phyloP scores from a whole-genome alignment of 257 asterid genomes.

The Nicotiana tabacum region DNA sequence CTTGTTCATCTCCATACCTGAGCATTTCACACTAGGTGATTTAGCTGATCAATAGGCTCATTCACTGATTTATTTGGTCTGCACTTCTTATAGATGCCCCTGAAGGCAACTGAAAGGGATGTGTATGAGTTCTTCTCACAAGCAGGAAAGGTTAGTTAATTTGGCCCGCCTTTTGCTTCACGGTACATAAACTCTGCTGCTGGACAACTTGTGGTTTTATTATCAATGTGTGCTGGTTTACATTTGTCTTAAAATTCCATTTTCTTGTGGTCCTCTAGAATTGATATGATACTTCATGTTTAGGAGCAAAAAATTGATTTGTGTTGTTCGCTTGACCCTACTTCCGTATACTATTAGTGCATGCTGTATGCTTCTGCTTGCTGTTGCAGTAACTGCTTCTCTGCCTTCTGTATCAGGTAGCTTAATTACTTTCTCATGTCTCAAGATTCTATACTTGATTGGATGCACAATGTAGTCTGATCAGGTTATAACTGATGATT shows the following conservation, averaged over 20 bases:
- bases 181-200: neutral
- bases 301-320: conserved; percentile 15
- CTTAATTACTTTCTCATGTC: conserved; percentile 4
- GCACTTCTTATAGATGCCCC: conserved; percentile 68
- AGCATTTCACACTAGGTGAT: neutral
- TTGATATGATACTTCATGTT: conserved; percentile 9
- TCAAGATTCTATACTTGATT: conserved; percentile 15
- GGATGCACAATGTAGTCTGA: conserved; percentile 9
- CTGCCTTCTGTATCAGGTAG: conserved; percentile 19
- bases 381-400: conserved; percentile 19
- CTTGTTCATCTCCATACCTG: neutral
- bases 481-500: conserved; percentile 11
- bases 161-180: neutral
- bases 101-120: conserved; percentile 96
- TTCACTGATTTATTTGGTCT: neutral
- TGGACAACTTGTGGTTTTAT: neutral
- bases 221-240: neutral
- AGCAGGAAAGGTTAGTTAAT: conserved; percentile 85
- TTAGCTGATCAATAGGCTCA: neutral
- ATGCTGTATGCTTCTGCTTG: conserved; percentile 16
- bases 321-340: conserved; percentile 13
- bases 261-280: neutral
- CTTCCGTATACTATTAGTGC: conserved; percentile 16
- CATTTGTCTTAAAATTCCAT: conserved; percentile 1
- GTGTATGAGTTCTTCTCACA: conserved; percentile 93